Evolutionary conservation across 2,329 filamentous ascomycete genomes (phyloP), one percentile per base, ranked within the genome.

Genomic region (Alternaria dauci): DNA sequence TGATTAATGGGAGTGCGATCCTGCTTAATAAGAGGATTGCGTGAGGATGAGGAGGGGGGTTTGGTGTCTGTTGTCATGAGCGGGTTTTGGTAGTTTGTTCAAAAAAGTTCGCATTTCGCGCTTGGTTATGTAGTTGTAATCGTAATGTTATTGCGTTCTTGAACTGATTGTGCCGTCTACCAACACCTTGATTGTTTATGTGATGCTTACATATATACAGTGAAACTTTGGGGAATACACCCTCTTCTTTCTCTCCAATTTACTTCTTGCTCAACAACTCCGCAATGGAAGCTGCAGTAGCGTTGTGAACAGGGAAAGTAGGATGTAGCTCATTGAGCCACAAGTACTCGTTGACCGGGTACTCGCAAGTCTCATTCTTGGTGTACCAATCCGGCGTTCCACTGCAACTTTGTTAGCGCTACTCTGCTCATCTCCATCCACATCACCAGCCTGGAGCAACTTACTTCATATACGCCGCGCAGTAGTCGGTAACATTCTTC

Each of bases 291-390:
- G 84, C 76, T 0, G 87, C 88, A 8, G 88, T 83, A 6, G 84
- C 84, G 52, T 88, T 85, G 64, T 89, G 87, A 54, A 89, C 83
- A 0, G 86, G 83, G 70, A 85, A 87, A 0, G 87, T 89, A n/a
- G 88, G 88, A 70, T 90, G 88, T 64, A 90, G 72, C 39, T 75
- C 80, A 67, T 90, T 89, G 30, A 89, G 77, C 88, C 87, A 90
- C 67, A 89, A 84, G 71, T 89, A 89, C 76, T 89, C 78, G 69
- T 89, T 85, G 3, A 88, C 86, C 0, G 85, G 78, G 44, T 86
- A 74, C 1, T 80, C 79, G 71, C 88, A 89, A 48, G 78, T 81
- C 18, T 71, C 58, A 41, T 77, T 66, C n/a, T 72, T 75, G 1
- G 77, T 78, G 53, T 81, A 77, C 74, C 76, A 78, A 0, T 64